Conservation (phyloP, 2,329 filamentous ascomycete genomes). For the Alternaria triticimaculans region DNA sequence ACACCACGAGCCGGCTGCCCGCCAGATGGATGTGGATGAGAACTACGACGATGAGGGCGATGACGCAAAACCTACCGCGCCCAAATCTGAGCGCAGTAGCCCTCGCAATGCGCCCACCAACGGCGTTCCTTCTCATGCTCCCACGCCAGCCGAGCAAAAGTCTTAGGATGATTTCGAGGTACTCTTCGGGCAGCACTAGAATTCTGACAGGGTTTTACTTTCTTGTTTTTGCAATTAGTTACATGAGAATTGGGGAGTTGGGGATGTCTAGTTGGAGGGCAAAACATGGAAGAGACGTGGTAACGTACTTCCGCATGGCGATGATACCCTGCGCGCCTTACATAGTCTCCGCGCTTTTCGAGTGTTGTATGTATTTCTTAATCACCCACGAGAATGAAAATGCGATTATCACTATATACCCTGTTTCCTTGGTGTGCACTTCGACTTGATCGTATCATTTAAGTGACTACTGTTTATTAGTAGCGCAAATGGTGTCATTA, state of each 20-base stretch:
- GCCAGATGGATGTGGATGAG: constrained; percentile 97
- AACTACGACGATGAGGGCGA: constrained; percentile 96
- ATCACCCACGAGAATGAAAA: constrained; percentile 14
- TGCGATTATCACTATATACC: not conserved
- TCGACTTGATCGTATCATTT: not conserved
- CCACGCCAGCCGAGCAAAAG: constrained; percentile 47
- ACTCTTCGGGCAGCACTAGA: not conserved
- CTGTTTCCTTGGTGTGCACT: not conserved
- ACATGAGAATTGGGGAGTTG: not conserved
- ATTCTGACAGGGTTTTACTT: not conserved
- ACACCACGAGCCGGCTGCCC: constrained; percentile 79
- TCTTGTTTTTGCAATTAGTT: not conserved
- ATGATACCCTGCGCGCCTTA: constrained; percentile 18
- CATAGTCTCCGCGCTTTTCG: constrained; percentile 4
- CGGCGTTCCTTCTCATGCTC: constrained; percentile 40
- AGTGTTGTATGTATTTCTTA: constrained; percentile 11
- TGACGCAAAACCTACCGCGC: constrained; percentile 68
- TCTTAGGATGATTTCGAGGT: constrained; percentile 23
- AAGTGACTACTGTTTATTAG: not conserved
- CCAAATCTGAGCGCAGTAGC: constrained; percentile 55
- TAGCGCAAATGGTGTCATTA: not conserved
- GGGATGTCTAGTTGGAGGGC: constrained; percentile 9
- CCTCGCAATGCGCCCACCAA: constrained; percentile 48
- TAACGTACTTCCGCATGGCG: constrained; percentile 13
- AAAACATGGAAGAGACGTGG: constrained; percentile 8